Evolutionary conservation across 225 moss, liverwort and hornwort species (phyloP).

Genomic region (Marchantia polymorpha): DNA sequence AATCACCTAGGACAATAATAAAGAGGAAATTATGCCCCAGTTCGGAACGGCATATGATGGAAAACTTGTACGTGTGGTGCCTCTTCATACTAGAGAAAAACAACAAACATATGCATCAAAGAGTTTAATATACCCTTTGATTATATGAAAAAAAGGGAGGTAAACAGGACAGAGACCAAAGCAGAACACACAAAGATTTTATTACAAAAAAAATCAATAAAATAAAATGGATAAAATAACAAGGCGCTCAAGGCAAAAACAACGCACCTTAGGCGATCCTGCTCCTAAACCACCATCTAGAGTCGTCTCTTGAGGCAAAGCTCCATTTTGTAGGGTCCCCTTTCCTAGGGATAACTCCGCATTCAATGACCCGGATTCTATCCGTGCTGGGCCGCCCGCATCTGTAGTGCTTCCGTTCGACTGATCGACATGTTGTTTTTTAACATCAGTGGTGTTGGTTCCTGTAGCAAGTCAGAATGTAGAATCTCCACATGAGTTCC

Average conservation of each 20-base stretch:
- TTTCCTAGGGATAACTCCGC: conserved; percentile 50
- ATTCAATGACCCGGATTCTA: conserved; percentile 13
- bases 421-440: not conserved
- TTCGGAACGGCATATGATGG: no score
- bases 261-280: conserved; percentile 76
- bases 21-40: not conserved
- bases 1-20: not conserved
- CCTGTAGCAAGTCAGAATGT: not conserved
- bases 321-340: conserved; percentile 47
- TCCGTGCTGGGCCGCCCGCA: not conserved
- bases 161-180: no score
- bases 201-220: not conserved
- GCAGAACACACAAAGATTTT: not conserved
- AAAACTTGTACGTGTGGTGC: not conserved
- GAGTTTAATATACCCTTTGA: no score
- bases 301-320: conserved; percentile 14
- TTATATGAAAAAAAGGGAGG: no score
- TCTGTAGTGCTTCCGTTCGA: not conserved
- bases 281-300: conserved; percentile 53
- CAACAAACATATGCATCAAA: not conserved
- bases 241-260: not conserved
- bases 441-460: not conserved
- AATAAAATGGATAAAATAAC: not conserved
- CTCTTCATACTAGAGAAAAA: not conserved
- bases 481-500: not conserved